A percentile compares a stretch with the other conserved stretches of the same genome.
These are phyloP conservation scores for Fusarium buxicola DNA, from an alignment of 2,329 filamentous ascomycete genomes.

Conservation along the genomic window DNA sequence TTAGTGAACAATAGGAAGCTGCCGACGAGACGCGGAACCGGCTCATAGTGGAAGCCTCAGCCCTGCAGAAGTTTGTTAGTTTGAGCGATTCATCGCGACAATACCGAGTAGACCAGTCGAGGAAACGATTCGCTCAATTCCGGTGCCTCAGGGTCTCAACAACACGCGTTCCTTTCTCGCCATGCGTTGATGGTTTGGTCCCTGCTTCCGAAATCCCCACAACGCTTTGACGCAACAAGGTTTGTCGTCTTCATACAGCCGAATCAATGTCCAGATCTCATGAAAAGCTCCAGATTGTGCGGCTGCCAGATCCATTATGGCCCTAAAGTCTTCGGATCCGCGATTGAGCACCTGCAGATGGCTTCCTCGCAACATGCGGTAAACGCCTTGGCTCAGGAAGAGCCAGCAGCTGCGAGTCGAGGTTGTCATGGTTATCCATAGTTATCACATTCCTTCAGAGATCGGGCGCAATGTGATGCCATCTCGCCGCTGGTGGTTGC, in stretches of 20 bases:
- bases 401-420: slow-evolving; percentile 2
- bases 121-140: neutral
- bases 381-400: neutral
- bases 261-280: slow-evolving; percentile 9
- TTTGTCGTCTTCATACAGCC: slow-evolving; percentile 10
- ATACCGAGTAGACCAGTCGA: neutral
- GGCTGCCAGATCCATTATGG: slow-evolving; percentile 1
- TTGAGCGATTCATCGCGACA: neutral
- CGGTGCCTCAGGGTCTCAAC: neutral
- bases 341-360: slow-evolving; percentile 7
- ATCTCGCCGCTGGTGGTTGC: slow-evolving; percentile 4
- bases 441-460: slow-evolving; percentile 23
- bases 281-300: slow-evolving; percentile 19
- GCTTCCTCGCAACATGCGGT: neutral
- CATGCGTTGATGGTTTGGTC: neutral
- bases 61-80: neutral
- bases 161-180: slow-evolving; percentile 9
- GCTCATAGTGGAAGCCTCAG: neutral
- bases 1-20: neutral
- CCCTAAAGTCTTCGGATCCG: slow-evolving; percentile 1
- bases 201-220: slow-evolving; percentile 15
- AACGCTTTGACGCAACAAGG: slow-evolving; percentile 7
- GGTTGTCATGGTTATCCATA: neutral
- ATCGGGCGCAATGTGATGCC: slow-evolving; percentile 1
- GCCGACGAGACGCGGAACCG: neutral